phyloP scores from a whole-genome alignment of 2,329 filamentous ascomycete species.

The Pseudogymnoascus sp. region DNA sequence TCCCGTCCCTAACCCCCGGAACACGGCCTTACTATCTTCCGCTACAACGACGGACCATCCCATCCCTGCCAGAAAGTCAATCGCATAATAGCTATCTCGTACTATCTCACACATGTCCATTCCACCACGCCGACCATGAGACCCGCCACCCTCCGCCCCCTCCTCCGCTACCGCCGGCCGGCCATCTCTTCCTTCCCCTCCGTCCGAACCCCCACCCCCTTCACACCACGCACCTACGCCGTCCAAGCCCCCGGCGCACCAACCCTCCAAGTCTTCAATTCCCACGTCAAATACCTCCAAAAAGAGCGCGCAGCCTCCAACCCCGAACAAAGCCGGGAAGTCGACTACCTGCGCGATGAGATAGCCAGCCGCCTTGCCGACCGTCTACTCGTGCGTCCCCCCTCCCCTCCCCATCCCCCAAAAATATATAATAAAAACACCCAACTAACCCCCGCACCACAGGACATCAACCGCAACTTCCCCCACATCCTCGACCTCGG shows the following conservation, averaged over 20 bases:
- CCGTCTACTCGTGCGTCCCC: conserved; percentile 58
- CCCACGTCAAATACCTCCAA: conserved; percentile 78
- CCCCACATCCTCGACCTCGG: conserved; percentile 82
- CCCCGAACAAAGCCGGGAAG: conserved; percentile 62
- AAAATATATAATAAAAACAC: not conserved
- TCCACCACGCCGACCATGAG: not conserved
- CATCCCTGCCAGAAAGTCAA: not conserved
- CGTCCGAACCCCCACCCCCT: conserved; percentile 18
- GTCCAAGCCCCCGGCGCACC: conserved; percentile 69
- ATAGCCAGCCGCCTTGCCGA: conserved; percentile 79
- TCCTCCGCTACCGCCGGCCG: not conserved
- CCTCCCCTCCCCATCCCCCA: not conserved
- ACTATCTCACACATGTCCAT: not conserved
- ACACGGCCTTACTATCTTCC: not conserved
- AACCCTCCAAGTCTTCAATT: conserved; percentile 85
- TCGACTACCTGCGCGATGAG: conserved; percentile 91
- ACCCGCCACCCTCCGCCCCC: not conserved
- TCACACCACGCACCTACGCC: conserved; percentile 56
- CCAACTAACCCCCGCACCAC: conserved; percentile 4
- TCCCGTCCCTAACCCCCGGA: not conserved
- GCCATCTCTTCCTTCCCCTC: not conserved
- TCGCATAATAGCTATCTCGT: not conserved
- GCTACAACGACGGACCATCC: not conserved
- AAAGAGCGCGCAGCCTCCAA: conserved; percentile 75
- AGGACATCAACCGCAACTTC: conserved; percentile 91